These are phyloP conservation scores for Trypanosoma brucei DNA, from an alignment of 208 protist species.

Conservation along the genomic window DNA sequence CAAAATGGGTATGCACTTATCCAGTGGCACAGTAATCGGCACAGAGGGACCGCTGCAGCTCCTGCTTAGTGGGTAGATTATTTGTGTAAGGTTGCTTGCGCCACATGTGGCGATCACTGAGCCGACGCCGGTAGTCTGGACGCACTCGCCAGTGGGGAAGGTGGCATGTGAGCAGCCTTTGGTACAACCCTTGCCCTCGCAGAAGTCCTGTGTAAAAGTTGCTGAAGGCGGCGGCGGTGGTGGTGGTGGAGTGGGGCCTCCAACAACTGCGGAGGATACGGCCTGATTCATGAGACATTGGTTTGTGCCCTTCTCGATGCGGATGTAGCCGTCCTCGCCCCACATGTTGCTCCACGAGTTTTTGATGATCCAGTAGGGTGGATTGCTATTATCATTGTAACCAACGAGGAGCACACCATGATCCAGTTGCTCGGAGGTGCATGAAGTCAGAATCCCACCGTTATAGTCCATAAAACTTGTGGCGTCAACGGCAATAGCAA, in stretches of 20 bases:
- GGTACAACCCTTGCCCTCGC: background rate
- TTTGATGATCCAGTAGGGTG: slow-evolving; percentile 88
- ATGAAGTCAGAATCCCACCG: slow-evolving; percentile 74
- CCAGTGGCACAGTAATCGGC: slow-evolving; percentile 30
- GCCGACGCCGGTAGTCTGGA: slow-evolving; percentile 24
- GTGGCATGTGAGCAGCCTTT: slow-evolving; percentile 32
- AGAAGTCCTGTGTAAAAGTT: slow-evolving; percentile 11
- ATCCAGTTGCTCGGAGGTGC: slow-evolving; percentile 60
- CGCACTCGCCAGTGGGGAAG: slow-evolving; percentile 36
- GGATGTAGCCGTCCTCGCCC: slow-evolving; percentile 90
- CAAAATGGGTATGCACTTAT: background rate
- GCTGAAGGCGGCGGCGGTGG: slow-evolving; percentile 12
- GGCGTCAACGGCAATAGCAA: slow-evolving; percentile 92
- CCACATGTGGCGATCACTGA: slow-evolving; percentile 45
- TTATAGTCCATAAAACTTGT: slow-evolving; percentile 71
- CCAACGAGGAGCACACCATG: slow-evolving; percentile 90
- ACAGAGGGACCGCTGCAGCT: slow-evolving; percentile 33
- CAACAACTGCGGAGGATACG: slow-evolving; percentile 39
- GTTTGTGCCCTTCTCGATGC: slow-evolving; percentile 74
- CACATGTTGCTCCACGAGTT: slow-evolving; percentile 88
- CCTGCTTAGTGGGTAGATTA: slow-evolving; percentile 21
- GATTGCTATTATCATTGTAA: slow-evolving; percentile 57
- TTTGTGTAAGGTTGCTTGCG: slow-evolving; percentile 22
- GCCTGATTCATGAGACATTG: slow-evolving; percentile 76
- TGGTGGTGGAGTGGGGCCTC: slow-evolving; percentile 14